phyloP scores from a whole-genome alignment of 352 stramenopile genomes.

The Achlya hypogyna region DNA sequence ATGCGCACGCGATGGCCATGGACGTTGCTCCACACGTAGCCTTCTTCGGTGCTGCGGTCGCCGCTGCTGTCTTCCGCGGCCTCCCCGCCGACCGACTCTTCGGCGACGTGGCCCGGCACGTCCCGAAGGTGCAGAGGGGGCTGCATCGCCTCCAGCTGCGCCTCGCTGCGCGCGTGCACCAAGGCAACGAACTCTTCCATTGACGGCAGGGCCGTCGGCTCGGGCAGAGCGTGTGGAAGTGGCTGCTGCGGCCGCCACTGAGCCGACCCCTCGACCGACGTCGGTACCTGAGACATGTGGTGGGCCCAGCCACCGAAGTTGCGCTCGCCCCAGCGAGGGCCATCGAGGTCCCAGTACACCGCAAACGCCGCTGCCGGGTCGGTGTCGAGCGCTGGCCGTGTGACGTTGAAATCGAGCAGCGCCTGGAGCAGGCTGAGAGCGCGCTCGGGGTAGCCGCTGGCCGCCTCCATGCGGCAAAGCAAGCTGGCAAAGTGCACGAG shows the following conservation, averaged over 20 bases:
- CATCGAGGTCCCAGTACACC: conserved; percentile 27
- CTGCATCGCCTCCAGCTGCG: conserved; percentile 1
- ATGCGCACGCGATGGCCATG: conserved; percentile 69
- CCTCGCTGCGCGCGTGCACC: not conserved
- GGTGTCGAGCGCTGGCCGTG: conserved; percentile 17
- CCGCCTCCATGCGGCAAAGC: conserved; percentile 45
- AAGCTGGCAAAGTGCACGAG: conserved; percentile 20
- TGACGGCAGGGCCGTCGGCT: not conserved
- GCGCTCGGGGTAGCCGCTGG: conserved; percentile 49
- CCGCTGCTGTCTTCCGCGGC: not conserved
- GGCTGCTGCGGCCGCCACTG: not conserved
- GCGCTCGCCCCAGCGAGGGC: conserved; percentile 26
- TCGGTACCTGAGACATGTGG: not conserved
- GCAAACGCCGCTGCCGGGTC: conserved; percentile 24
- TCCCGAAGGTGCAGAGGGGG: not conserved
- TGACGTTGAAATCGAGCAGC: conserved; percentile 41
- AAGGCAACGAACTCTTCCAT: not conserved
- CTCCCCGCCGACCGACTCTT: not conserved
- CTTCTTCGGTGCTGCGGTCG: not conserved
- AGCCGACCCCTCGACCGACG: not conserved
- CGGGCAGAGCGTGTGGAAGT: too few relatives aligned
- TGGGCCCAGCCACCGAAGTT: not conserved
- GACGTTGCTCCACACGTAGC: conserved; percentile 68
- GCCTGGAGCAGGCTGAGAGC: conserved; percentile 59
- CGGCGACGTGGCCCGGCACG: not conserved